These are phyloP conservation scores for Sporobolomyces pararoseus DNA, from an alignment of 768 basidiomycete species.

Conservation along the genomic window DNA sequence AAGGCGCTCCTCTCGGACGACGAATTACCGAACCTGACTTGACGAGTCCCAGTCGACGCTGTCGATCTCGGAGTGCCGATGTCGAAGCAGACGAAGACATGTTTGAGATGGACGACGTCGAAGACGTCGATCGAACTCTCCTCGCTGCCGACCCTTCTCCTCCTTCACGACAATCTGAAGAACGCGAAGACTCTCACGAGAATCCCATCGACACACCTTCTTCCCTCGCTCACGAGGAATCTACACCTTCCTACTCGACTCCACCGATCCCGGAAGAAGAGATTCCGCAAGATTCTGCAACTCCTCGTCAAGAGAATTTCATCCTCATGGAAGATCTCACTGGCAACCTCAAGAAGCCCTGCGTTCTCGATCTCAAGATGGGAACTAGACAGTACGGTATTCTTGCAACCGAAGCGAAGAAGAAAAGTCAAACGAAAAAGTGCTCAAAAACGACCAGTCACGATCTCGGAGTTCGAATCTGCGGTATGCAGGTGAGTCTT, in stretches of 20 bases:
- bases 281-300: not conserved
- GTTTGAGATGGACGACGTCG: slow-evolving; percentile 42
- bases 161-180: not conserved
- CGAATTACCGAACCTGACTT: slow-evolving; percentile 4
- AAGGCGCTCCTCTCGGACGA: not conserved
- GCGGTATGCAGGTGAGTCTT: slow-evolving; percentile 90
- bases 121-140: slow-evolving; percentile 7
- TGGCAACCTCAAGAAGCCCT: slow-evolving; percentile 81
- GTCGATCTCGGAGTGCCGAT: not conserved
- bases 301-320: slow-evolving; percentile 88
- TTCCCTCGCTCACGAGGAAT: not conserved
- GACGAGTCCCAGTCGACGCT: not conserved
- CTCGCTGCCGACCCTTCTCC: slow-evolving; percentile 3
- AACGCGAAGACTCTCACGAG: not conserved
- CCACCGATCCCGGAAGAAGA: not conserved
- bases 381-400: slow-evolving; percentile 98
- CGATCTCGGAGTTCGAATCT: slow-evolving; percentile 82
- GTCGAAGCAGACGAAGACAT: slow-evolving; percentile 27
- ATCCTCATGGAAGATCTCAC: slow-evolving; percentile 99
- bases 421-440: slow-evolving; percentile 97
- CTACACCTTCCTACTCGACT: slow-evolving; percentile 1
- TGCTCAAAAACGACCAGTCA: slow-evolving; percentile 93
- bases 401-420: slow-evolving; percentile 84
- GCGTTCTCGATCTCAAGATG: slow-evolving; percentile 98
- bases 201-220: not conserved